These are phyloP conservation scores for Psilocybe azurescens DNA, from an alignment of 768 basidiomycete genomes.

Conservation along the genomic window DNA sequence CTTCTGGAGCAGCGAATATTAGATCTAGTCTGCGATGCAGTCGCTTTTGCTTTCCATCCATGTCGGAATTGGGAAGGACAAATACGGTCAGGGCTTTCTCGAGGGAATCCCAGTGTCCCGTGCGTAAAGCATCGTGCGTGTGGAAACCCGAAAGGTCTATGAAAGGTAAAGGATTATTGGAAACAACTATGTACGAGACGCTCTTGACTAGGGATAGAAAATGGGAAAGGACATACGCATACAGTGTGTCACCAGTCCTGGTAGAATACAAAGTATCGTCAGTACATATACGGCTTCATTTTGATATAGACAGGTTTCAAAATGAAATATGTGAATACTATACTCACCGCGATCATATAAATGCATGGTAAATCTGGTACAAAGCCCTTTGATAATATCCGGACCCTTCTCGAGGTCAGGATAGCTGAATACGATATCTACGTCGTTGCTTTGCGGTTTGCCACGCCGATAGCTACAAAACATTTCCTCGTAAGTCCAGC, in stretches of 20 bases:
- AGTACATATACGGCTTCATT: not conserved
- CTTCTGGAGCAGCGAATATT: constrained; percentile 76
- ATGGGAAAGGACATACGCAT: constrained; percentile 63
- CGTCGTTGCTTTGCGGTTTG: constrained; percentile 80
- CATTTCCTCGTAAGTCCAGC: not conserved
- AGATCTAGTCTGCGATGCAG: constrained; percentile 80
- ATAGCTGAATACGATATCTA: constrained; percentile 90
- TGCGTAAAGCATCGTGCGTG: constrained; percentile 54
- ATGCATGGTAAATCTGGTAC: constrained; percentile 59
- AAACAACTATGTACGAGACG: not conserved
- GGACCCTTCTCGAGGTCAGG: constrained; percentile 48
- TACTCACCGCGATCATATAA: constrained; percentile 62
- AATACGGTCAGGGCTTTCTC: constrained; percentile 89
- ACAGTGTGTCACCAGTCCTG: constrained; percentile 81
- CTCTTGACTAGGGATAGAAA: too few relatives aligned
- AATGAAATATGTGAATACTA: not conserved
- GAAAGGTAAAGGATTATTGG: not conserved
- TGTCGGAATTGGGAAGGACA: constrained; percentile 48
- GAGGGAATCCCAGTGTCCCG: constrained; percentile 76
- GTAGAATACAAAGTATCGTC: not conserved
- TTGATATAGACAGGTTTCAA: not conserved
- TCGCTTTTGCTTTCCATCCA: constrained; percentile 30
- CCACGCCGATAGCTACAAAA: constrained; percentile 78
- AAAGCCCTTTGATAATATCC: constrained; percentile 62
- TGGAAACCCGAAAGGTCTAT: constrained; percentile 69